Percentiles rank a stretch among this genome's conserved stretches.
phyloP scores from a whole-genome alignment of 2,329 filamentous ascomycete species.

The Chrysoporthe deuterocubensis region DNA sequence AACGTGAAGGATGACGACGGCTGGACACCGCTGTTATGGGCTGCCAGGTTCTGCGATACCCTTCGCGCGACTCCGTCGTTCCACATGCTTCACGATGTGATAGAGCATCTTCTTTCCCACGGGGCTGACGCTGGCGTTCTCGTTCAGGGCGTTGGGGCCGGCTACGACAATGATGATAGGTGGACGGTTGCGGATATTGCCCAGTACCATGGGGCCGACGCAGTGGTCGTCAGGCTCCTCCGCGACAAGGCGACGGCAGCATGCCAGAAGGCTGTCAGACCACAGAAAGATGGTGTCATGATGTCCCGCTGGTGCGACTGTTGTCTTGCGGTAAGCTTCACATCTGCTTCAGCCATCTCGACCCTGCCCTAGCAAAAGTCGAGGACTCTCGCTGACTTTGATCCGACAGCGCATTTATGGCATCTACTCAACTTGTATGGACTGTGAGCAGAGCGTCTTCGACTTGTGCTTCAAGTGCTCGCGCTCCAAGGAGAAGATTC shows the following conservation, averaged over 20 bases:
- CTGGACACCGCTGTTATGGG: constrained; percentile 12
- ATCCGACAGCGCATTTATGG: neutral
- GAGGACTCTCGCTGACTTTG: neutral
- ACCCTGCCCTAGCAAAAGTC: too few relatives aligned
- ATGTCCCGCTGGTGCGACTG: neutral
- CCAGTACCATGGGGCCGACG: constrained; percentile 2
- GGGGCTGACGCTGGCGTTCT: neutral
- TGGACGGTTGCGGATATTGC: constrained; percentile 2
- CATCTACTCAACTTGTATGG: neutral
- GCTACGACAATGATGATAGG: neutral
- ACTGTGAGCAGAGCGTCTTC: neutral
- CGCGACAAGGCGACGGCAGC: neutral
- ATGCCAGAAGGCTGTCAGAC: neutral
- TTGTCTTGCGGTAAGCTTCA: neutral
- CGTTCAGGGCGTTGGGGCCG: neutral
- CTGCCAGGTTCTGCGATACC: neutral
- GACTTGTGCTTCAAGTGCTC: constrained; percentile 1
- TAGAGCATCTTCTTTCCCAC: neutral
- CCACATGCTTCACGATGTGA: neutral
- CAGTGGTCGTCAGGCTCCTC: neutral
- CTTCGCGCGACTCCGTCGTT: neutral
- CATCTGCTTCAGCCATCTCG: neutral
- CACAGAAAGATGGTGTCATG: neutral
- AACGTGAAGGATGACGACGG: neutral
- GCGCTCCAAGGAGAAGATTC: neutral